A percentile compares a stretch with the other conserved stretches of the same genome.
These are phyloP conservation scores for Suhomyces vadensis DNA, from an alignment of 805 yeast genomes.

Conservation along the genomic window DNA sequence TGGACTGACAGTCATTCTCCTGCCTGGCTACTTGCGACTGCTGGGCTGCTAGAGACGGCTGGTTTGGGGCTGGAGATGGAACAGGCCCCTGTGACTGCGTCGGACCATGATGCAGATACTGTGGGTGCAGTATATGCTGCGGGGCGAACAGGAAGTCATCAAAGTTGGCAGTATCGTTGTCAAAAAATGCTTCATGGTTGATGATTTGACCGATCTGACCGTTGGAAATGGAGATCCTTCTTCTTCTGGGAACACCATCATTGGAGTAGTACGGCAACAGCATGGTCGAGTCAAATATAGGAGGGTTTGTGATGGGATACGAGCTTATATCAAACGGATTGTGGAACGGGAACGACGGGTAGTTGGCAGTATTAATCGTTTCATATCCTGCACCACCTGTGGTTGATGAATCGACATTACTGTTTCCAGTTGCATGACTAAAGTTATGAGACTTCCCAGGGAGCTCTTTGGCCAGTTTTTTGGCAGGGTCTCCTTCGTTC, in stretches of 20 bases:
- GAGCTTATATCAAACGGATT: constrained; percentile 41
- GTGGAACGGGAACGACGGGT: constrained; percentile 23
- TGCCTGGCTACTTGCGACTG: neutral
- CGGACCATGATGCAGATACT: constrained; percentile 8
- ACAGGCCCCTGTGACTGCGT: neutral
- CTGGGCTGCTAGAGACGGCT: neutral
- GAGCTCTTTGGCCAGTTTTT: neutral
- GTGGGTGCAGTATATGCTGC: constrained; percentile 5
- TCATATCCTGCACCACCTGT: constrained; percentile 3
- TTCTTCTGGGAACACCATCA: constrained; percentile 42
- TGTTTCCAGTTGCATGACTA: neutral
- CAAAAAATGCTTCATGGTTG: constrained; percentile 42
- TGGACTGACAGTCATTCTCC: neutral
- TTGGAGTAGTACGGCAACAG: constrained; percentile 32
- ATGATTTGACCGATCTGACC: constrained; percentile 82
- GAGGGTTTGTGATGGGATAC: constrained; percentile 50
- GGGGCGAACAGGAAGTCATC: constrained; percentile 19
- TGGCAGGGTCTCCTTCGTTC: neutral
- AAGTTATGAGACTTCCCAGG: neutral
- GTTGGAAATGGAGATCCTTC: constrained; percentile 79
- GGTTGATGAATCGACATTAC: constrained; percentile 2
- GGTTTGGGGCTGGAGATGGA: neutral
- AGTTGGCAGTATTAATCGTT: constrained; percentile 1
- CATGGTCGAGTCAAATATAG: constrained; percentile 46
- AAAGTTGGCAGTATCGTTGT: constrained; percentile 21